A percentile compares a stretch with the other conserved stretches of the same genome.
These are phyloP conservation scores for Diaporthe helianthi DNA, from an alignment of 2,329 filamentous ascomycete genomes.

Conservation along the genomic window DNA sequence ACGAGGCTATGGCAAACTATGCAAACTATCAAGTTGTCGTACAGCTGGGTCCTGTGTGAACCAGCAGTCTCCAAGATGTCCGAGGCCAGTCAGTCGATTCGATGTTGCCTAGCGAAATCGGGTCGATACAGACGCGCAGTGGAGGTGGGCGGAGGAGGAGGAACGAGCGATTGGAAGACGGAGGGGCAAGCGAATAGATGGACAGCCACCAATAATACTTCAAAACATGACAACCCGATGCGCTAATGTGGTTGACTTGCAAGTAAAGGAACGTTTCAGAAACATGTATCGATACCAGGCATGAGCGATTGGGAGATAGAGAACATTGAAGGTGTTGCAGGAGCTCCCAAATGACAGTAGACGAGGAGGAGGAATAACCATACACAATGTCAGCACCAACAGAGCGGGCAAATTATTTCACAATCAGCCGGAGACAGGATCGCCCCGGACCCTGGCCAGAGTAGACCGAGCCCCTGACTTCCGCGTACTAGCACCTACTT, in stretches of 20 bases:
- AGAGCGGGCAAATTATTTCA: constrained; percentile 22
- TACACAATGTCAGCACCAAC: constrained; percentile 5
- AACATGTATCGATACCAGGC: neutral
- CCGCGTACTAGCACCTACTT: constrained; percentile 19
- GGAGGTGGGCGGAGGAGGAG: neutral
- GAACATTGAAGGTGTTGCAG: neutral
- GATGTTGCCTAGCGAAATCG: neutral
- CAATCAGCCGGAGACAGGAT: neutral
- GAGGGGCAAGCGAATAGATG: neutral
- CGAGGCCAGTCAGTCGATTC: neutral
- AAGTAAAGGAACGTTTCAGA: neutral
- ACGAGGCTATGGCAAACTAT: neutral
- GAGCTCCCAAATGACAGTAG: neutral
- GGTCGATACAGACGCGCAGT: neutral
- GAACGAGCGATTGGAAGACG: constrained; percentile 33
- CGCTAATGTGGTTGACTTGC: neutral
- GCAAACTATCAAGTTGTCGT: neutral
- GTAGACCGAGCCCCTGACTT: constrained; percentile 24
- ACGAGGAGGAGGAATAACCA: neutral
- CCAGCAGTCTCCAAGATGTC: neutral
- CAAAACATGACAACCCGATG: constrained; percentile 6
- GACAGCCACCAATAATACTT: constrained; percentile 1
- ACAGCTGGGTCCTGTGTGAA: neutral
- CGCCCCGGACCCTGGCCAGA: constrained; percentile 14
- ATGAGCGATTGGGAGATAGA: neutral